These are phyloP conservation scores for Monosporascus sp. DNA, from an alignment of 2,329 filamentous ascomycete species.

Conservation along the genomic window DNA sequence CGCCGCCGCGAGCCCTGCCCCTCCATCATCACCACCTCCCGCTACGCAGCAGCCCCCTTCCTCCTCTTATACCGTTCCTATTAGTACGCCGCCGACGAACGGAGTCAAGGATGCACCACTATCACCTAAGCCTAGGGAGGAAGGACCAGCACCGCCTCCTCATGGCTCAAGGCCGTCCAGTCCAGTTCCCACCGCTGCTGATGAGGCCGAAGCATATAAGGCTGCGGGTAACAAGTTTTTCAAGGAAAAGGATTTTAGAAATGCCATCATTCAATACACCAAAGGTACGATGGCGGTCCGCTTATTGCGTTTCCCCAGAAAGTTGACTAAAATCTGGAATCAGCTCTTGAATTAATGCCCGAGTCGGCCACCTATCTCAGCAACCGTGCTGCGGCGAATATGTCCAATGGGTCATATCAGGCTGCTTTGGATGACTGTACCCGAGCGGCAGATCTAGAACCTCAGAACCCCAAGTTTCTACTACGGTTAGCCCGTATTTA, in stretches of 20 bases:
- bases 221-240: conserved; percentile 92
- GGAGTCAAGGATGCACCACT: conserved; percentile 35
- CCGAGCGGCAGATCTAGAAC: conserved; percentile 75
- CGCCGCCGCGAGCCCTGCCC: conserved; percentile 40
- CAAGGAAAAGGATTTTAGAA: conserved; percentile 85
- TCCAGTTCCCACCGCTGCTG: conserved; percentile 47
- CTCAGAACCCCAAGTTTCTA: conserved; percentile 80
- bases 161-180: conserved; percentile 61
- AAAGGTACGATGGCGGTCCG: conserved; percentile 60
- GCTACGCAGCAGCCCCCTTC: conserved; percentile 34
- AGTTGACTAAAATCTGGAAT: conserved; percentile 8
- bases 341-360: conserved; percentile 84
- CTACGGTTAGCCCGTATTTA: conserved; percentile 86
- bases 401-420: conserved; percentile 74
- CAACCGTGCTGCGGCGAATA: conserved; percentile 91
- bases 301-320: conserved; percentile 1
- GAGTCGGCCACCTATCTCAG: conserved; percentile 84
- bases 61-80: conserved; percentile 44
- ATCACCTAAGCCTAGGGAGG: conserved; percentile 38
- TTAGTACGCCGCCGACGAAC: conserved; percentile 39
- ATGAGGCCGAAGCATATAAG: conserved; percentile 90
- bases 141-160: conserved; percentile 63
- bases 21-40: conserved; percentile 48
- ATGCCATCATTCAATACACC: conserved; percentile 87
- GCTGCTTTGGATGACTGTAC: conserved; percentile 84